Base-by-base conservation (phyloP, 139 green algal species). In the Marvania coccoides region DNA sequence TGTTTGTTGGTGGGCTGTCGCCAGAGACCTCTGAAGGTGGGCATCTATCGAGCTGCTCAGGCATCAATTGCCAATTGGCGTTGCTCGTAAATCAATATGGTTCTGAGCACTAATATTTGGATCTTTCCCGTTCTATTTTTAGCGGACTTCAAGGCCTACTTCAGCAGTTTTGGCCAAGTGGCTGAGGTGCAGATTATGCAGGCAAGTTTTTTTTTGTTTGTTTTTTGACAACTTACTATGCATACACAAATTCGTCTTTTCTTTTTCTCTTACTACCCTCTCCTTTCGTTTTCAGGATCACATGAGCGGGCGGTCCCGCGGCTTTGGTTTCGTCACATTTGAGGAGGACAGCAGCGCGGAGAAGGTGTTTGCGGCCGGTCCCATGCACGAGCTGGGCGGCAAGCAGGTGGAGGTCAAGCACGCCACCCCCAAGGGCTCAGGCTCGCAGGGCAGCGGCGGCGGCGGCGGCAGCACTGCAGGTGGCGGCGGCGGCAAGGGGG, bases 261-360 rank as follows among this genome's bases (percentile, higher is more conserved):
- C n/a, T n/a, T n/a, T n/a, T n/a, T n/a, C n/a, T n/a, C n/a, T n/a
- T n/a, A n/a, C n/a, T n/a, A n/a, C n/a, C n/a, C n/a, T n/a, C n/a
- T n/a, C n/a, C n/a, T n/a, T n/a, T n/a, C n/a, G n/a, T n/a, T n/a
- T n/a, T n/a, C 63, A 86, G 29, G 88, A 95, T 65, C 83, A 92
- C 61, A 79, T 72, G 51, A 91, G 69, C 56, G 74, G 74, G 8
- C 72, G 88, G 4, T 89, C 85, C 4, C 46, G 88, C 3, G 88
- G 88, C 30, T 95, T 95, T 63, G 88, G 87, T 23, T 95, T 95
- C 70, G 67, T 95, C 3, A 93, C 88, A 0, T 95, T 90, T 73
- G 84, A 82, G 2, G 79, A 85, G 13, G 88, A 95, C 55, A 46
- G 55, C 1, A 76, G 77, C n/a, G 83, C 87, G 5, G 70, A 87